Conservation (phyloP, 2,329 filamentous ascomycete species). For the Epichloe uncinata region DNA sequence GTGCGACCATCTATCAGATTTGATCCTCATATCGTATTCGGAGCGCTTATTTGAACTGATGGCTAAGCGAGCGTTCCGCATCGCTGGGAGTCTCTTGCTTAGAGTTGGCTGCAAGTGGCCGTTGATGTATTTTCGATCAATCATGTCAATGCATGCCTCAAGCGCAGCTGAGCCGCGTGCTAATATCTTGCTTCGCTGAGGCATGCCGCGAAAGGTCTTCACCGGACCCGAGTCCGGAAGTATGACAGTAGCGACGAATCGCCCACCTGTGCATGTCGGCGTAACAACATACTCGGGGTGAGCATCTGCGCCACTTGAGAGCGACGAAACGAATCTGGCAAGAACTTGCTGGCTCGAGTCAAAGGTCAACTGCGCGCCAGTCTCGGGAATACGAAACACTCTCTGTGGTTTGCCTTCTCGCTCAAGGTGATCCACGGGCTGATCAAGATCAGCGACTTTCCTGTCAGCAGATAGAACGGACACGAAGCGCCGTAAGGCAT, state of each 20-base stretch:
- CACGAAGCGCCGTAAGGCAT: slow-evolving; percentile 63
- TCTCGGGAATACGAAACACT: slow-evolving; percentile 46
- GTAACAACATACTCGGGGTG: slow-evolving; percentile 49
- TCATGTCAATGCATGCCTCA: slow-evolving; percentile 59
- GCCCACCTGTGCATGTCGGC: slow-evolving; percentile 28
- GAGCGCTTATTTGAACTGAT: slow-evolving; percentile 65
- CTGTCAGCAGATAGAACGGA: slow-evolving; percentile 60
- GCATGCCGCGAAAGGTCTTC: slow-evolving; percentile 47
- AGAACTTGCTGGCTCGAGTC: slow-evolving; percentile 59
- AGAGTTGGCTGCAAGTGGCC: slow-evolving; percentile 62
- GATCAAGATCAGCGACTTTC: slow-evolving; percentile 23
- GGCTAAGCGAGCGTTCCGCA: slow-evolving; percentile 79
- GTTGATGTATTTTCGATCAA: slow-evolving; percentile 55
- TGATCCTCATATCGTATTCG: slow-evolving; percentile 64
- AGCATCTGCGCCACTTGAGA: slow-evolving; percentile 26
- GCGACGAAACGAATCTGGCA: slow-evolving; percentile 56
- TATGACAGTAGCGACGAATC: slow-evolving; percentile 65
- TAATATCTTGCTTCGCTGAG: slow-evolving; percentile 54
- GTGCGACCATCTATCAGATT: slow-evolving; percentile 60
- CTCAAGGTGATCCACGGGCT: slow-evolving; percentile 7
- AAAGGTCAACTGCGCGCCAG: slow-evolving; percentile 69
- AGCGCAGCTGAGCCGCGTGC: slow-evolving; percentile 88
- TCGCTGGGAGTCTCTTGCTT: slow-evolving; percentile 56
- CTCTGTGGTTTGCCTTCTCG: slow-evolving; percentile 24
- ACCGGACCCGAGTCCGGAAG: slow-evolving; percentile 66